phyloP scores from a whole-genome alignment of 2,329 filamentous ascomycete genomes.

The Blastomyces silverae region DNA sequence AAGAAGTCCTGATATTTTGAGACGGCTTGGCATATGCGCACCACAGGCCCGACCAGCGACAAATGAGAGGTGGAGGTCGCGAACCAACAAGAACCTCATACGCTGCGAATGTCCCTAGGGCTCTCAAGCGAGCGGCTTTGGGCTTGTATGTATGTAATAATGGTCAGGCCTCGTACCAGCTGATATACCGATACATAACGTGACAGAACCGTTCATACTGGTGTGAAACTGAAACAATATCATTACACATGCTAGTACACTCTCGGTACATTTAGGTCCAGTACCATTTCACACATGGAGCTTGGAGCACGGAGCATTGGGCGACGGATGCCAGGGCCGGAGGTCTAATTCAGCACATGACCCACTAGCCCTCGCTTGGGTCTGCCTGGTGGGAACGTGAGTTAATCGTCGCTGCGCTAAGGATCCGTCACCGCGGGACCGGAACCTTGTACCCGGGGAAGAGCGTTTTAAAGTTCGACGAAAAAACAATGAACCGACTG shows the following conservation, averaged over 20 bases:
- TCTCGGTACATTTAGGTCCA: not conserved
- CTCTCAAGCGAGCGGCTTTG: not conserved
- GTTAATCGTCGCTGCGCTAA: conserved; percentile 6
- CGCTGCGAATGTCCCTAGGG: not conserved
- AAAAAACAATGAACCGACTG: not conserved
- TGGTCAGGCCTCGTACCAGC: not conserved
- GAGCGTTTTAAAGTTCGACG: not conserved
- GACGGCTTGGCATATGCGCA: not conserved
- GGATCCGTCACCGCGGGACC: conserved; percentile 36
- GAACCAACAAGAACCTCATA: not conserved
- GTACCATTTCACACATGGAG: not conserved
- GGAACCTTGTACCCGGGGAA: conserved; percentile 28
- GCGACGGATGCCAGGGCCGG: not conserved
- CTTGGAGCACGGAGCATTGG: not conserved
- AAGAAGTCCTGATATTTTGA: not conserved
- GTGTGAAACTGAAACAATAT: not conserved
- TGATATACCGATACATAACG: not conserved
- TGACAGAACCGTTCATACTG: not conserved
- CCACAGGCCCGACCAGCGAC: not conserved
- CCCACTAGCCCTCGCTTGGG: conserved; percentile 9
- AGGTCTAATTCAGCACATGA: conserved; percentile 12
- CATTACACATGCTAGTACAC: not conserved
- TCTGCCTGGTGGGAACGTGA: conserved; percentile 11
- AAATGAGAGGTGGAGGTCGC: not conserved
- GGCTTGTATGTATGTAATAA: not conserved